These are phyloP conservation scores for Polyporus tsugae DNA, from an alignment of 1,284 basidiomycete genomes.

Conservation along the genomic window DNA sequence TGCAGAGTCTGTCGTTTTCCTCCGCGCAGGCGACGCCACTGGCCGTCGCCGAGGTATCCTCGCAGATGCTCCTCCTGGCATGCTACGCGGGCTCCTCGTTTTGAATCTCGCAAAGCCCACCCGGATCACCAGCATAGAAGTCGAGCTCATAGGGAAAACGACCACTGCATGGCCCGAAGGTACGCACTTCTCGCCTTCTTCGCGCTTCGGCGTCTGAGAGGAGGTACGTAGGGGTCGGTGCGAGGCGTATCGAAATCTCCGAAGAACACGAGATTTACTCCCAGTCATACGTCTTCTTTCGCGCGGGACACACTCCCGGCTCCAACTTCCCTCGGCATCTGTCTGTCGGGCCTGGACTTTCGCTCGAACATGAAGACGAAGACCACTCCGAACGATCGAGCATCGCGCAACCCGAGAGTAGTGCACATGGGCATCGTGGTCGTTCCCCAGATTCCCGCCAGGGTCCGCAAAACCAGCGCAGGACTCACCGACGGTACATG, in stretches of 20 bases:
- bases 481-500: constrained; percentile 38
- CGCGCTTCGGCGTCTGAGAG: constrained; percentile 10
- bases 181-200: constrained; percentile 45
- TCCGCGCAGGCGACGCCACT: constrained; percentile 62
- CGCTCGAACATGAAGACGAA: constrained; percentile 47
- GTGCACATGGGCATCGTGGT: constrained; percentile 31
- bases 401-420: constrained; percentile 28
- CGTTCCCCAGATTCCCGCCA: constrained; percentile 28
- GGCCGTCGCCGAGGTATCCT: constrained; percentile 54
- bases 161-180: constrained; percentile 86
- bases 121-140: constrained; percentile 86
- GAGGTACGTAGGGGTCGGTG: constrained; percentile 71
- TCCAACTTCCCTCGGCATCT: constrained; percentile 58
- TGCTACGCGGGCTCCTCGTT: constrained; percentile 89
- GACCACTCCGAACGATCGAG: constrained; percentile 45
- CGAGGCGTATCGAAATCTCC: constrained; percentile 79
- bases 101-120: constrained; percentile 86
- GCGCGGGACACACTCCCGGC: constrained; percentile 51
- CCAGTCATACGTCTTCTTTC: constrained; percentile 79
- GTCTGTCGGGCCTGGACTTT: constrained; percentile 81
- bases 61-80: constrained; percentile 70
- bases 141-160: constrained; percentile 80
- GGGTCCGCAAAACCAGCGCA: not conserved
- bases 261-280: constrained; percentile 86
- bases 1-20: constrained; percentile 85